phyloP scores from a whole-genome alignment of 495 filamentous ascomycete species.

The Trichoderma erinaceum region DNA sequence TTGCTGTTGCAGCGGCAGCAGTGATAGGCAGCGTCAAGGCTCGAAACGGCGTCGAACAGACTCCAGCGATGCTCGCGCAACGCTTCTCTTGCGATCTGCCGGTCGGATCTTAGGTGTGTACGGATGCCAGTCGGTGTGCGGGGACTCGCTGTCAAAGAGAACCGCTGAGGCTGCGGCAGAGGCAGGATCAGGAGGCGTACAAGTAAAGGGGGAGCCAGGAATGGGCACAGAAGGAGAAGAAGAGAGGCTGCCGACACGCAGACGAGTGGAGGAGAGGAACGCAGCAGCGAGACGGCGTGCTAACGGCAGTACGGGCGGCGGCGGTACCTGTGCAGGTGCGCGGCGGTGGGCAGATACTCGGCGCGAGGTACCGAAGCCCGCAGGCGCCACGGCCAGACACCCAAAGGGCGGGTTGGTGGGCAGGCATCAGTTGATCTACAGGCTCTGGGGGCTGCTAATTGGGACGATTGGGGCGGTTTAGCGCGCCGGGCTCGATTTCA shows the following conservation, averaged over 20 bases:
- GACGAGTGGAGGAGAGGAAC: slow-evolving; percentile 1
- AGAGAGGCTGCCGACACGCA: slow-evolving; percentile 10
- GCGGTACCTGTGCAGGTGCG: neutral
- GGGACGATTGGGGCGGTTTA: slow-evolving; percentile 9
- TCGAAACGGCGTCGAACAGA: neutral
- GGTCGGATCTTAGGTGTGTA: neutral
- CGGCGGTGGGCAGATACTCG: neutral
- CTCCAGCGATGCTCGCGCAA: neutral
- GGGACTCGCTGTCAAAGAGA: neutral
- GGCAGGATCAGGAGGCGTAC: slow-evolving; percentile 5
- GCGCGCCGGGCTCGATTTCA: slow-evolving; percentile 6
- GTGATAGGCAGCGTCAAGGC: neutral
- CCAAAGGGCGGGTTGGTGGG: neutral
- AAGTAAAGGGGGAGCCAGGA: neutral
- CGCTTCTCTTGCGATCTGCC: neutral
- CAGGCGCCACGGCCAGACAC: neutral
- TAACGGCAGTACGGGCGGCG: neutral
- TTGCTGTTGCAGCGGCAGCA: too few species aligned
- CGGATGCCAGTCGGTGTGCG: slow-evolving; percentile 7
- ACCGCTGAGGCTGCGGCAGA: slow-evolving; percentile 7
- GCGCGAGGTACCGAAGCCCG: neutral
- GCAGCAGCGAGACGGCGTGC: neutral
- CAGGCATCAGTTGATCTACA: slow-evolving; percentile 11
- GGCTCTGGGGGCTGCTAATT: slow-evolving; percentile 9
- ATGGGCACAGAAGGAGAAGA: neutral